Percentiles rank a stretch among this genome's conserved stretches.
phyloP scores from a whole-genome alignment of 1,284 basidiomycete species.

The Ceratorhiza oryzae-sativae region DNA sequence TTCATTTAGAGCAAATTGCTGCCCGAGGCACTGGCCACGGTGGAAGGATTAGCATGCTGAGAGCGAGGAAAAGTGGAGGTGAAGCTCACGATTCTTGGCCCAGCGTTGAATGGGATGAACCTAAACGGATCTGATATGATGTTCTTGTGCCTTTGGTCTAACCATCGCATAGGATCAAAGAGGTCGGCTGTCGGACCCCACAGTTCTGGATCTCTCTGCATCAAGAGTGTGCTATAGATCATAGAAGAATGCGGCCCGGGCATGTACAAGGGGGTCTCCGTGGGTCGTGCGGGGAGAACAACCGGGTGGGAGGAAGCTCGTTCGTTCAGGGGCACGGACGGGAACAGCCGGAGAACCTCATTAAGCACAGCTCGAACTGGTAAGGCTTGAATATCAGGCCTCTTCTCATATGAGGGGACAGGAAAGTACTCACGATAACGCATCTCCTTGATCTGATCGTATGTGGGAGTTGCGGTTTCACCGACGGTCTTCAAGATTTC shows the following conservation, averaged over 20 bases:
- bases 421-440: slow-evolving; percentile 39
- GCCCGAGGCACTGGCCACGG: slow-evolving; percentile 21
- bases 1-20: slow-evolving; percentile 42
- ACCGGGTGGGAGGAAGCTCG: slow-evolving; percentile 30
- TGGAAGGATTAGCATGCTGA: not conserved
- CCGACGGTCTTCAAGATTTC: slow-evolving; percentile 44
- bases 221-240: slow-evolving; percentile 38
- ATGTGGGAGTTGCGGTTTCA: slow-evolving; percentile 40
- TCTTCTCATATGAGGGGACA: not conserved
- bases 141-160: slow-evolving; percentile 52
- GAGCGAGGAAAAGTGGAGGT: not conserved
- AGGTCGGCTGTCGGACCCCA: slow-evolving; percentile 62
- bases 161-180: slow-evolving; percentile 63
- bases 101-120: slow-evolving; percentile 43
- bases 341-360: slow-evolving; percentile 43
- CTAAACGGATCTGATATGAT: slow-evolving; percentile 42
- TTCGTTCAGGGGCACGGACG: slow-evolving; percentile 39
- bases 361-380: slow-evolving; percentile 40
- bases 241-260: slow-evolving; percentile 32
- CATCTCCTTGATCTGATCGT: slow-evolving; percentile 40
- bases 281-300: slow-evolving; percentile 26
- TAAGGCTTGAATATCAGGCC: not conserved
- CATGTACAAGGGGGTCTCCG: slow-evolving; percentile 35
- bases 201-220: slow-evolving; percentile 54
- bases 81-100: slow-evolving; percentile 41